These are phyloP conservation scores for Saposhnikovia divaricata DNA, from an alignment of 129 eudicot species.

Conservation along the genomic window DNA sequence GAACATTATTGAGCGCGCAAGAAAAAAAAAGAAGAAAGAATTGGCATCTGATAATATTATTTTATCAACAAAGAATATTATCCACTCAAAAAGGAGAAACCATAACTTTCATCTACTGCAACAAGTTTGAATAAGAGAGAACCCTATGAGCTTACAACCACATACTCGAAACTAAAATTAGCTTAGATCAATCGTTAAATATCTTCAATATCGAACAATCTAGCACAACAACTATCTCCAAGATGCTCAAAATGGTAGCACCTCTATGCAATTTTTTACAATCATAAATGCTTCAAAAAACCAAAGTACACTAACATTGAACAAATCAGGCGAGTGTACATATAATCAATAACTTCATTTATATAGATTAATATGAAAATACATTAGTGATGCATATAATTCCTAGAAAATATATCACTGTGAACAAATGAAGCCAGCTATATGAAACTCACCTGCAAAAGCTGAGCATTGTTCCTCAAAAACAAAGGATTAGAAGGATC, in stretches of 20 bases:
- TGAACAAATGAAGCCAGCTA: not conserved
- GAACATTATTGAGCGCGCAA: not conserved
- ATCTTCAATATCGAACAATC: not conserved
- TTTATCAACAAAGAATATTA: no score
- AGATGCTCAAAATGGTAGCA: not conserved
- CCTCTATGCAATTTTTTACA: not conserved
- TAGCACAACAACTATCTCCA: not conserved
- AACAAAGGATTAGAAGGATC: constrained; percentile 55
- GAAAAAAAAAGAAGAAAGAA: not conserved
- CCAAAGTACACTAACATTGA: not conserved
- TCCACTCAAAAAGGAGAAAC: not conserved
- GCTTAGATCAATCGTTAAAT: no score
- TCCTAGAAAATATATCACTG: not conserved
- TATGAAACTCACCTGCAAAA: constrained; percentile 43
- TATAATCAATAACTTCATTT: not conserved
- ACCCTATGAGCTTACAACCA: not conserved
- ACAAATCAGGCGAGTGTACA: not conserved
- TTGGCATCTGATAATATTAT: not conserved
- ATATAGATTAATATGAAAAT: no score
- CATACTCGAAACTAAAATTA: not conserved
- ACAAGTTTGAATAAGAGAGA: not conserved
- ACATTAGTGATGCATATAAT: no score
- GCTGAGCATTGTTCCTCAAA: constrained; percentile 60
- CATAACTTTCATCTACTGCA: not conserved
- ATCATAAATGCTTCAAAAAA: no score